Base-by-base conservation (phyloP, 495 filamentous ascomycete species). In the Penicillium cosmopolitanum region DNA sequence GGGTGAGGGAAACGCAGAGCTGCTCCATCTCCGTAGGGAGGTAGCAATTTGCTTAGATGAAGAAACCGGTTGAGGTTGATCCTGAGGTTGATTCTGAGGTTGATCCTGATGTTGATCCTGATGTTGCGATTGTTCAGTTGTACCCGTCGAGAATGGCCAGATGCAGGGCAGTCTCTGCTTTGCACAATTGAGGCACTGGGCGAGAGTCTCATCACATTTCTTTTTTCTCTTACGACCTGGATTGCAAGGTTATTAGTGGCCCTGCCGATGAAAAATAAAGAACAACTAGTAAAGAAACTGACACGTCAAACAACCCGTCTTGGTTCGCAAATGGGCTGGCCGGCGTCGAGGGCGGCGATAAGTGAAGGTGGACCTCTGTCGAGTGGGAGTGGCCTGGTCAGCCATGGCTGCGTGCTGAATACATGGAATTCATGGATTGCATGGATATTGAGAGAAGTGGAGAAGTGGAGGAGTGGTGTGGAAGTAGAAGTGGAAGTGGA, bases 291-390 rank as follows among this genome's bases (percentile, higher is more conserved):
- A 15, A n/a, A 21, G 28, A 2, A n/a, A 53, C 63, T 43, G 42
- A 65, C 66, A 69, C 5, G 66, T 69, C 23, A 69, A 50, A 53
- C 66, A 69, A 0, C 66, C 66, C 3, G 58, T 64, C 36, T 66
- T 69, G 2, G 66, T 69, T 12, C 66, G 57, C 38, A 69, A 34
- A 55, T 66, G 56, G 15, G 66, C 66, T 18, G 66, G 66, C 51
- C 63, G 51, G 19, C 66, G 58, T 25, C 63, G 66, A 35, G 66
- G 48, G 50, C 46, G 55, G 19, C 63, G 60, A 38, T 69, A 66
- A 10, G 50, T 25, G 16, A 34, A 13, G 46, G n/a, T 12, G 18
- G 43, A 34, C 42, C 36, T 25, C 8, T 19, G 16, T 1, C 2
- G n/a, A 9, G 8, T 44, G 15, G 15, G n/a, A 9, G 8, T 44